phyloP scores from a whole-genome alignment of 164 flowering plant genomes.

The Kingdonia uniflora region DNA sequence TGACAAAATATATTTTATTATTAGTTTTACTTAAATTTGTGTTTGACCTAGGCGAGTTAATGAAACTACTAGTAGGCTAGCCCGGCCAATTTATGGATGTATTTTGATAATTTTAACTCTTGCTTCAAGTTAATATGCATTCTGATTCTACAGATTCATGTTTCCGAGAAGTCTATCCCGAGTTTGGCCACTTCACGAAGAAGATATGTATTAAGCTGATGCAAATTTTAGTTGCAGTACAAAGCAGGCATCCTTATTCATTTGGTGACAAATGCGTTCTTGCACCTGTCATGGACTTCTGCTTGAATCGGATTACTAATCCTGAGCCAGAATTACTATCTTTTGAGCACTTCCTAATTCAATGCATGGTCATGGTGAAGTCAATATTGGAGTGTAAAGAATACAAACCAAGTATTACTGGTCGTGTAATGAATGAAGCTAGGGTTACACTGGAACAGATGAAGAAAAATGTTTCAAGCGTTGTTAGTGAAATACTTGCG shows the following conservation, averaged over 20 bases:
- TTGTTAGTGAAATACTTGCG: conserved; percentile 45
- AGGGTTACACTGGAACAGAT: conserved; percentile 52
- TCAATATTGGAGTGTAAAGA: conserved; percentile 80
- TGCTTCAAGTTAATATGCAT: not conserved
- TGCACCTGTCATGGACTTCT: conserved; percentile 62
- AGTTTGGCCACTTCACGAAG: conserved; percentile 56
- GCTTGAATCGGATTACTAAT: conserved; percentile 62
- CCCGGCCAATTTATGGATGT: no score
- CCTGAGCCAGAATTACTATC: conserved; percentile 49
- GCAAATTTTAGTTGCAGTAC: conserved; percentile 71
- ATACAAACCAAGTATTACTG: conserved; percentile 67
- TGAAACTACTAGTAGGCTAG: no score
- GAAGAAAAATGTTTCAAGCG: conserved; percentile 57
- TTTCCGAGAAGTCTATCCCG: conserved; percentile 43
- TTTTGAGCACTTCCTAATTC: conserved; percentile 72
- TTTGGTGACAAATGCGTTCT: conserved; percentile 83
- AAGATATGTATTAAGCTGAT: conserved; percentile 71
- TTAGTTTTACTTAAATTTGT: no score
- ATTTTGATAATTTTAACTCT: not conserved
- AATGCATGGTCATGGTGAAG: conserved; percentile 89
- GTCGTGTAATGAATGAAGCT: conserved; percentile 76
- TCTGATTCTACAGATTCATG: conserved; percentile 52
- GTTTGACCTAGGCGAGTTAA: no score
- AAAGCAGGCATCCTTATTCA: conserved; percentile 81
- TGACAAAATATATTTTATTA: no score